These are phyloP conservation scores for Aquilaria sinensis DNA, from an alignment of 345 rosid species.

Conservation along the genomic window DNA sequence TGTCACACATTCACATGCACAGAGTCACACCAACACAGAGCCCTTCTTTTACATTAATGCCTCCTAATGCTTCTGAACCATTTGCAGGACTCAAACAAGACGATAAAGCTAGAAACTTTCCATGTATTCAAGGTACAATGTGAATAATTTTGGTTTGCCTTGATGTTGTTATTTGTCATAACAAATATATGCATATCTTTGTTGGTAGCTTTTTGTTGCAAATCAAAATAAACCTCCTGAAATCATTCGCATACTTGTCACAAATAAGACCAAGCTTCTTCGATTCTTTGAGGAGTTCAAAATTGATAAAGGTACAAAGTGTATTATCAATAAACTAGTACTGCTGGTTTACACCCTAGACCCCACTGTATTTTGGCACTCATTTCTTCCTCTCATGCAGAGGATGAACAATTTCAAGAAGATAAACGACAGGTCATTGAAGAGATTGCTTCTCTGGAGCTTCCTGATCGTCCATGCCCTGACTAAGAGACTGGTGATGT, in stretches of 20 bases:
- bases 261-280: conserved; percentile 48
- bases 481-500: conserved; percentile 15
- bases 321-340: too few species aligned
- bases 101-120: conserved; percentile 45
- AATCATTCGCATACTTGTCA: conserved; percentile 29
- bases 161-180: background rate
- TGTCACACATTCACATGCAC: too few species aligned
- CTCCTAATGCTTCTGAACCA: background rate
- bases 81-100: conserved; percentile 45
- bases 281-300: conserved; percentile 40
- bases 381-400: conserved; percentile 12
- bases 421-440: conserved; percentile 29
- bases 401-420: conserved; percentile 31
- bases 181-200: background rate
- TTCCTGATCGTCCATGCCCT: conserved; percentile 14
- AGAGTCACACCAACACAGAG: too few species aligned
- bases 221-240: conserved; percentile 48
- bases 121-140: conserved; percentile 49
- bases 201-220: conserved; percentile 40
- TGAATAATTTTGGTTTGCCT: background rate
- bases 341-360: too few species aligned
- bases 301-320: conserved; percentile 36
- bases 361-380: too few species aligned
- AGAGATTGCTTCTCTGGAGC: conserved; percentile 28
- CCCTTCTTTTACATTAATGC: too few species aligned